A percentile compares a stretch with the other conserved stretches of the same genome.
Evolutionary conservation across 768 basidiomycete species (phyloP).

Genomic region (Sarcomyxa edulis): DNA sequence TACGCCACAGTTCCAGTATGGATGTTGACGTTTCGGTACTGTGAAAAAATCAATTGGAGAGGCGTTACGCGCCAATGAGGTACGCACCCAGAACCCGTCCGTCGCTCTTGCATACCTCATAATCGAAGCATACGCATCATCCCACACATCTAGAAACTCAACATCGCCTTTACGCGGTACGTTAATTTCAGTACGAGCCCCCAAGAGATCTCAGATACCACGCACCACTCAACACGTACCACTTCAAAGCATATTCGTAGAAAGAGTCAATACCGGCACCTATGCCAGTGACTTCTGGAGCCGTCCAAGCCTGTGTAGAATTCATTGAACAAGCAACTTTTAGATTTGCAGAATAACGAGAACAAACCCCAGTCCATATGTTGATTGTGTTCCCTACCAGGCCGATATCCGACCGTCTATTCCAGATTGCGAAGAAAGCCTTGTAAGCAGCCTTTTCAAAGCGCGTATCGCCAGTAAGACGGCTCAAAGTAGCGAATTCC

Average conservation of each 20-base stretch:
- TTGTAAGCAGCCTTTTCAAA: slow-evolving; percentile 88
- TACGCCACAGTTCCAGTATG: slow-evolving; percentile 69
- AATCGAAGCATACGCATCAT: slow-evolving; percentile 74
- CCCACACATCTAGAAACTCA: slow-evolving; percentile 80
- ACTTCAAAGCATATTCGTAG: slow-evolving; percentile 91
- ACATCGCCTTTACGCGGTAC: slow-evolving; percentile 51
- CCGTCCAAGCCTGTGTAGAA: slow-evolving; percentile 56
- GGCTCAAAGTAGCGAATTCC: slow-evolving; percentile 90
- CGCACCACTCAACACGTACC: slow-evolving; percentile 81
- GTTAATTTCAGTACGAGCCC: not conserved
- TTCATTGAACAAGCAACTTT: slow-evolving; percentile 1
- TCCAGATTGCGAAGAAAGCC: slow-evolving; percentile 94
- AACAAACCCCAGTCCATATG: slow-evolving; percentile 70
- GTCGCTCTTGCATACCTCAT: slow-evolving; percentile 80
- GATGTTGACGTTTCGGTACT: slow-evolving; percentile 89
- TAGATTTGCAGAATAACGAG: not conserved
- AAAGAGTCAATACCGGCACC: slow-evolving; percentile 97
- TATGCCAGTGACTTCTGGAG: slow-evolving; percentile 73
- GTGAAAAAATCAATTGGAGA: not conserved
- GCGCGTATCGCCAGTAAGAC: slow-evolving; percentile 82
- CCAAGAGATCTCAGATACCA: slow-evolving; percentile 1
- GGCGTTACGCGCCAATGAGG: not conserved
- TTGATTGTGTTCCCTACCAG: slow-evolving; percentile 90
- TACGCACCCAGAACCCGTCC: slow-evolving; percentile 84
- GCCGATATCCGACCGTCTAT: slow-evolving; percentile 77